A percentile compares a stretch with the other conserved stretches of the same genome.
phyloP scores from a whole-genome alignment of 2,329 filamentous ascomycete species.

The Mycosphaerella sp. region DNA sequence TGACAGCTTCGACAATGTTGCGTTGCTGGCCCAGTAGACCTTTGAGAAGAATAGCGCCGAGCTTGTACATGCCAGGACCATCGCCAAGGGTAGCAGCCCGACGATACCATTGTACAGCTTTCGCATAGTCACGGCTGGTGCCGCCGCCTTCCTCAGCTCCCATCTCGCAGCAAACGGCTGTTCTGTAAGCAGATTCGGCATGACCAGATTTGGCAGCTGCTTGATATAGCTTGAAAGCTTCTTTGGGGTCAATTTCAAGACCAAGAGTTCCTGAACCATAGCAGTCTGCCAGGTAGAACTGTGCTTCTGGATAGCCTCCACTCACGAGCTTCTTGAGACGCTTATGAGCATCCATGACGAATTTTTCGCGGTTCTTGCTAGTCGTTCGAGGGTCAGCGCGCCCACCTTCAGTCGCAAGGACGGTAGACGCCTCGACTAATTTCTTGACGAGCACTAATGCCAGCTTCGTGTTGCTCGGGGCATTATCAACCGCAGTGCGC shows the following conservation, averaged over 20 bases:
- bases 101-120: slow-evolving; percentile 98
- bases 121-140: slow-evolving; percentile 81
- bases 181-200: slow-evolving; percentile 80
- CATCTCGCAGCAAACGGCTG: slow-evolving; percentile 95
- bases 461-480: slow-evolving; percentile 64
- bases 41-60: slow-evolving; percentile 93
- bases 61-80: slow-evolving; percentile 93
- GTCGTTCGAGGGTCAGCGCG: slow-evolving; percentile 61
- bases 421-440: slow-evolving; percentile 74
- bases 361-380: slow-evolving; percentile 68
- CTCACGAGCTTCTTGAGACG: slow-evolving; percentile 80
- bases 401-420: slow-evolving; percentile 69
- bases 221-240: slow-evolving; percentile 90
- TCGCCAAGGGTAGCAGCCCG: slow-evolving; percentile 86
- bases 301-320: slow-evolving; percentile 70
- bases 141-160: slow-evolving; percentile 91
- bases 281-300: slow-evolving; percentile 90
- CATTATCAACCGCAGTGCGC: slow-evolving; percentile 61
- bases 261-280: slow-evolving; percentile 77
- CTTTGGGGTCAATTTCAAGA: slow-evolving; percentile 74
- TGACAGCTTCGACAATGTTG: slow-evolving; percentile 78
- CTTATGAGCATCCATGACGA: slow-evolving; percentile 80
- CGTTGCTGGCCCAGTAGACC: slow-evolving; percentile 80
- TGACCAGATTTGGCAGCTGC: slow-evolving; percentile 87
- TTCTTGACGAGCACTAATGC: slow-evolving; percentile 74